Evolutionary conservation across 2,329 filamentous ascomycete species (phyloP).

Genomic region (Arthrobotrys musiformis): DNA sequence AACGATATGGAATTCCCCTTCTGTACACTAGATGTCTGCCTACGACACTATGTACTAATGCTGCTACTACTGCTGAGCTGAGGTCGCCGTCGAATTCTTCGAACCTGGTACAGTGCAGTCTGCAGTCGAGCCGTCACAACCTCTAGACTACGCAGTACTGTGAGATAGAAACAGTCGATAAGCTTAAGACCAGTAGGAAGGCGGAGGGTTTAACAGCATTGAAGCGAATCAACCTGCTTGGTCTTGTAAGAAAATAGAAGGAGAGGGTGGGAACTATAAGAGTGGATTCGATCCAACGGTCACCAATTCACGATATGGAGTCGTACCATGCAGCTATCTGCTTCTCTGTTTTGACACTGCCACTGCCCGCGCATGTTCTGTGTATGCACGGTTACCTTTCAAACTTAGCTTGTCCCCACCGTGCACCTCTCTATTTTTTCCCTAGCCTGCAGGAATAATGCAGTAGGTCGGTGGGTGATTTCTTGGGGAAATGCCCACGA

Average conservation of each 20-base stretch:
- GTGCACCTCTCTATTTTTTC: conserved; percentile 34
- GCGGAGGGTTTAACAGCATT: conserved; percentile 47
- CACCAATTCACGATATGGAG: conserved; percentile 45
- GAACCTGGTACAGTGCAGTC: too few relatives aligned
- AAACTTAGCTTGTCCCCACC: conserved; percentile 44
- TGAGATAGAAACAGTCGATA: conserved; percentile 33
- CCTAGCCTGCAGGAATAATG: conserved; percentile 48
- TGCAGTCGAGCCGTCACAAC: conserved; percentile 44
- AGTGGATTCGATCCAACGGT: conserved; percentile 29
- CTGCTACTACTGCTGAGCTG: not conserved
- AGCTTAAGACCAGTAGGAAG: conserved; percentile 44
- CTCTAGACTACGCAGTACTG: conserved; percentile 19
- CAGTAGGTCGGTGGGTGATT: conserved; percentile 46
- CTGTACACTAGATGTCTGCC: conserved; percentile 50
- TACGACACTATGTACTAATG: too few relatives aligned
- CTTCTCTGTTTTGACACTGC: conserved; percentile 51
- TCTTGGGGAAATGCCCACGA: conserved; percentile 1
- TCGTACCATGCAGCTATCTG: conserved; percentile 20
- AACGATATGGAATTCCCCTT: conserved; percentile 49
- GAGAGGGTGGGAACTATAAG: conserved; percentile 44
- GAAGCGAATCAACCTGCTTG: conserved; percentile 49
- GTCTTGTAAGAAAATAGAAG: conserved; percentile 34
- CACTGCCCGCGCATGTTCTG: conserved; percentile 31
- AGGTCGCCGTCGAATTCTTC: conserved; percentile 50
- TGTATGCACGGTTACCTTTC: conserved; percentile 42